phyloP scores from a whole-genome alignment of 83 land plant species.

The Picea mariana region DNA sequence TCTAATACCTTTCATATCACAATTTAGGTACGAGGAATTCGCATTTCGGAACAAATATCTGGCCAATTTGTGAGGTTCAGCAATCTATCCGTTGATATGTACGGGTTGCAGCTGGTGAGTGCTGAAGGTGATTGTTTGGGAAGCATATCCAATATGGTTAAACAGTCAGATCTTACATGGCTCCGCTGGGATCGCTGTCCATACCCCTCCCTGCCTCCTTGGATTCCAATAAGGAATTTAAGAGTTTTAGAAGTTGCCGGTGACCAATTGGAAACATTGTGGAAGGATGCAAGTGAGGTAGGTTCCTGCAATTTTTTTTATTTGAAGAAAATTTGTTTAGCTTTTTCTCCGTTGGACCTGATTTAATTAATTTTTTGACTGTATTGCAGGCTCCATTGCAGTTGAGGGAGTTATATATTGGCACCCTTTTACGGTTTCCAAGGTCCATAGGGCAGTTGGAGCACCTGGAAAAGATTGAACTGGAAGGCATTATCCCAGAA shows the following conservation, averaged over 20 bases:
- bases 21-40: too few relatives aligned
- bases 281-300: not conserved
- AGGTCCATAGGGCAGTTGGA: not conserved
- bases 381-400: not conserved
- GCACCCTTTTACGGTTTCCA: not conserved
- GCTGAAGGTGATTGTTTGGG: too few relatives aligned
- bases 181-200: too few relatives aligned
- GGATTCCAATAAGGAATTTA: not conserved
- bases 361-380: not conserved
- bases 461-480: not conserved
- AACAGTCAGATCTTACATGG: too few relatives aligned
- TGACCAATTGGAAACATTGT: not conserved
- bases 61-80: too few relatives aligned
- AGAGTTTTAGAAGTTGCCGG: not conserved
- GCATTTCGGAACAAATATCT: too few relatives aligned
- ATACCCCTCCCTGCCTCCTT: not conserved
- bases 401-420: not conserved
- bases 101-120: too few relatives aligned
- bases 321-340: not conserved
- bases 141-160: too few relatives aligned
- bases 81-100: too few relatives aligned
- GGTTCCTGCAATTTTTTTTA: not conserved
- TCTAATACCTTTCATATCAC: too few relatives aligned
- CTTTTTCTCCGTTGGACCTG: not conserved
- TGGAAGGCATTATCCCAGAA: not conserved